Evolutionary conservation across 1,284 basidiomycete genomes (phyloP), one percentile per base, ranked within the genome.

Genomic region (Microbotryum silenes-acaulis): DNA sequence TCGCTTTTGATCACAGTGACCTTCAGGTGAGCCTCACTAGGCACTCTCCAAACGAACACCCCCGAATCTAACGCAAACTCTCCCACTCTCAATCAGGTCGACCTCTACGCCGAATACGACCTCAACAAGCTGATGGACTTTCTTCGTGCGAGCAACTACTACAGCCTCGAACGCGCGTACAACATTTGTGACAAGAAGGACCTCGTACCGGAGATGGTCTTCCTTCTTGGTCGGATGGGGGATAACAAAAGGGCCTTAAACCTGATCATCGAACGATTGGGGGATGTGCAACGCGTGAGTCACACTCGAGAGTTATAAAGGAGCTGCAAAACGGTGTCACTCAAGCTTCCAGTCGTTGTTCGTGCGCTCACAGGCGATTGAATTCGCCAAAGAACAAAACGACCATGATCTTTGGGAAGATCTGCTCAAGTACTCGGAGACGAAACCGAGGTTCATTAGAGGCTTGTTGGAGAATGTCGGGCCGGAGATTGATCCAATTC

Each of bases 361-460:
- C 27, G 27, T 5, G 27, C 4, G 27, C 27, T 10, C 12, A 18
- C 56, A 62, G 64, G 56, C 50, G 1, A 97, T 99, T 71, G 93
- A 97, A 64, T 99, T 99, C 73, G 94, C 93, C 0, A 94, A 94
- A 73, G 93, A 97, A 74, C 94, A 97, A 75, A 88, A 87, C 62
- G 96, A 98, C 70, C 86, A 92, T 67, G 96, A 98, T 74, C 83
- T 99, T 0, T 99, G 96, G 96, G 94, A 97, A 72, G 92, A 97
- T 74, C 81, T 99, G 14, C 78, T 99, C 23, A 84, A 82, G 63
- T 97, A 98, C 73, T 94, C 94, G 0, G 94, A 97, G 75, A 91
- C 89, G 20, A 80, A 90, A 62, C 96, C 94, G 48, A 89, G 85
- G 0, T 98, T 98, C 78, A 97, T 99, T 56, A 86, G 92, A 4